Conservation (phyloP, 352 stramenopile species). For the Thraustochytrium aureum region DNA sequence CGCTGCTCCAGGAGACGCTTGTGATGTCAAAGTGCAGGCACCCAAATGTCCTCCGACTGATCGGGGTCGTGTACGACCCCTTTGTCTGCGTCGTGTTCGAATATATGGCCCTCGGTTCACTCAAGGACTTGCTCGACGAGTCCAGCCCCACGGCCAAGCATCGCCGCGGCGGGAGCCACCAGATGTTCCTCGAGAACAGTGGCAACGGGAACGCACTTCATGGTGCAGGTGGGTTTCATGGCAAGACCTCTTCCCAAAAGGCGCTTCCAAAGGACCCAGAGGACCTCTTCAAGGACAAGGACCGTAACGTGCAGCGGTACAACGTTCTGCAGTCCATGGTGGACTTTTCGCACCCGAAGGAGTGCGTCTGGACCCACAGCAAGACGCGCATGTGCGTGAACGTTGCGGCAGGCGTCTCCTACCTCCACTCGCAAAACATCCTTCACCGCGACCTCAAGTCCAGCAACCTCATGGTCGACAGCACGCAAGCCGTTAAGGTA, state of each 20-base stretch:
- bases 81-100: constrained; percentile 53
- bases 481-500: constrained; percentile 44
- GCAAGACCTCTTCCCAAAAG: not conserved
- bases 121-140: constrained; percentile 44
- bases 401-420: constrained; percentile 41
- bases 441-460: constrained; percentile 58
- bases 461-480: constrained; percentile 68
- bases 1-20: constrained; percentile 42
- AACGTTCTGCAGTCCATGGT: constrained; percentile 3
- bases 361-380: constrained; percentile 46
- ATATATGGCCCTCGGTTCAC: constrained; percentile 47
- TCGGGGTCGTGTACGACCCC: constrained; percentile 41
- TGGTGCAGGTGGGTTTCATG: too few species aligned
- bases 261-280: not conserved
- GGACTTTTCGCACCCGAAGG: not conserved
- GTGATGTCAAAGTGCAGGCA: constrained; percentile 40
- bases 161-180: not conserved
- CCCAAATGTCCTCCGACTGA: constrained; percentile 47
- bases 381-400: constrained; percentile 51
- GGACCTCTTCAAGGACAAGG: constrained; percentile 26
- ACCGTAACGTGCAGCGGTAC: constrained; percentile 41
- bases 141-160: not conserved
- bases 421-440: constrained; percentile 56
- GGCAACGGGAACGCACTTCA: too few species aligned
- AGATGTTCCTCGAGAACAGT: not conserved